phyloP scores from a whole-genome alignment of 176 grass and related monocot species.

The Carex scoparia region DNA sequence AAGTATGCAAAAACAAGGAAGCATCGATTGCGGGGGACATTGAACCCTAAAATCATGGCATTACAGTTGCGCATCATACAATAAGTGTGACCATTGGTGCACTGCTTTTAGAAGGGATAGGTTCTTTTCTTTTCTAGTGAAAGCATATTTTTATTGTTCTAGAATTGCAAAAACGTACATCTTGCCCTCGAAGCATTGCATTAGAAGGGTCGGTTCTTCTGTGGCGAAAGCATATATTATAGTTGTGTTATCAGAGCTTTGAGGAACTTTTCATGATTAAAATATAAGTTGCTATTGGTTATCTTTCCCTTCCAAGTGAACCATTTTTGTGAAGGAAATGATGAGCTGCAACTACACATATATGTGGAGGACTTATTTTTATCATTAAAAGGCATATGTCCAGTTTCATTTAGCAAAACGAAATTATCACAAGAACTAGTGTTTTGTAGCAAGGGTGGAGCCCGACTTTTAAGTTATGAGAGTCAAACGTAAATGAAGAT shows the following conservation, averaged over 20 bases:
- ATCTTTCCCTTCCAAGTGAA: too few species aligned
- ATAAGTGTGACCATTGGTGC: not conserved
- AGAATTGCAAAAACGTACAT: not conserved
- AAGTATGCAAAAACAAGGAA: not conserved
- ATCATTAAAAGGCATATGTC: too few species aligned
- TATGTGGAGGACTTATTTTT: too few species aligned
- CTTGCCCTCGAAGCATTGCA: not conserved
- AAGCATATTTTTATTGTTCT: not conserved
- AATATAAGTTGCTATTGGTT: too few species aligned
- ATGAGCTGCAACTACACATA: too few species aligned
- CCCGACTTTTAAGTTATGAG: too few species aligned
- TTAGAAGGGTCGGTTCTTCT: not conserved
- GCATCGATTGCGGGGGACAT: not conserved
- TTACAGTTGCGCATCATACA: not conserved
- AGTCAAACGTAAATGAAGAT: too few species aligned
- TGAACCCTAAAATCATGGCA: not conserved
- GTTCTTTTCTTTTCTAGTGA: not conserved
- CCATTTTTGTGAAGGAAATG: too few species aligned
- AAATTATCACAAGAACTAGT: too few species aligned
- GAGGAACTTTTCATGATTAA: too few species aligned
- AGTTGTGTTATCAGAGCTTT: not conserved
- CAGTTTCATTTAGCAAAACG: too few species aligned
- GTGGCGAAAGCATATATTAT: not conserved
- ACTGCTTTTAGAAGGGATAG: not conserved
- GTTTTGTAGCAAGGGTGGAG: too few species aligned